Base-by-base conservation (phyloP, 2,329 filamentous ascomycete species). In the Fusarium gaditjirri region DNA sequence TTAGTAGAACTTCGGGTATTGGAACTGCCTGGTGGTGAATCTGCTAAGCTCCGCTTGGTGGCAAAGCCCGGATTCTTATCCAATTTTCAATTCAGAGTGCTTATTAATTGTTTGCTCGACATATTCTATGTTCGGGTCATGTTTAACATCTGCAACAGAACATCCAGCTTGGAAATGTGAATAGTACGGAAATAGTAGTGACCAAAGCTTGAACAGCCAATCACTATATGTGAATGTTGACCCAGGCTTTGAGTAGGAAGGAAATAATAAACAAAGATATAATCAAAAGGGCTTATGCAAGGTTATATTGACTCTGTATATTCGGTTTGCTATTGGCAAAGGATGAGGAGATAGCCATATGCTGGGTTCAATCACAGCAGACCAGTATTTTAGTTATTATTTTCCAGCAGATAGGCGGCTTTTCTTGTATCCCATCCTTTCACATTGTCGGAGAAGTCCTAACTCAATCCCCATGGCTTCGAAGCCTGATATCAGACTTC, bases 41-140 rank as follows among this genome's bases (percentile, higher is more conserved):
- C 5, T 27, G 17, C 4, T 21, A 7, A 27, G 1, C 0, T 0
- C 23, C 4, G 0, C 7, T 3, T 5, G 6, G 12, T 4, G 25
- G 8, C 12, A 10, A 29, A 0, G 0, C 5, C 3, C 3, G 19
- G 13, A 4, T 11, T 46, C 13, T 47, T 36, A 36, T 36, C 2
- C 35, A 10, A 36, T 17, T 36, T 36, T 10, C 5, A 36, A 8
- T 21, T n/a, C 17, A 12, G 5, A n/a, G 10, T 12, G 38, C 21
- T 39, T 7, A 13, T 21, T n/a, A 8, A 39, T 2, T 8, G 11
- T 39, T 8, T 39, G 11, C 21, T 39, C 2, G 17, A 13, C 3
- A n/a, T 21, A 13, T 39, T 21, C 13, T 13, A 11, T 21, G 21
- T 39, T 17, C 10, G 12, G 6, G 7, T 16, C 7, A 13, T 9